Evolutionary conservation across 768 basidiomycete species (phyloP).

Genomic region (Boletus reticuloceps): DNA sequence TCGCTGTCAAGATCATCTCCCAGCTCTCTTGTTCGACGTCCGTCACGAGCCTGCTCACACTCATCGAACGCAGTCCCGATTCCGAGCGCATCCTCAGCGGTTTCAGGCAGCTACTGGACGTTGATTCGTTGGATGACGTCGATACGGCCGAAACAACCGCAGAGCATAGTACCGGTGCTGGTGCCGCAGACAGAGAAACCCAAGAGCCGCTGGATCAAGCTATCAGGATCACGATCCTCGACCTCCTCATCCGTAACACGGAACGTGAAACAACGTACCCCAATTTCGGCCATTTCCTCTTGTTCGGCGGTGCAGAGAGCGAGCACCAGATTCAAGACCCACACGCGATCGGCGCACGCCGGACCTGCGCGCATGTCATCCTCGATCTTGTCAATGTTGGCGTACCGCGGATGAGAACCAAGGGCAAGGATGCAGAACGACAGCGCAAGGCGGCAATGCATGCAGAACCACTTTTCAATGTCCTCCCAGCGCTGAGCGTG

Average conservation of each 20-base stretch:
- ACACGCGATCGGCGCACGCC: slow-evolving; percentile 63
- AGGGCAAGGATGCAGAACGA: slow-evolving; percentile 38
- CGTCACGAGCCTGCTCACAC: slow-evolving; percentile 70
- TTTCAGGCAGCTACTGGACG: slow-evolving; percentile 63
- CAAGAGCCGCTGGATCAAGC: slow-evolving; percentile 59
- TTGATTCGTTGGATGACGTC: slow-evolving; percentile 61
- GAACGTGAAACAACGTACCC: slow-evolving; percentile 60
- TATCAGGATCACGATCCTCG: slow-evolving; percentile 72
- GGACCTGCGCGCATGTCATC: slow-evolving; percentile 77
- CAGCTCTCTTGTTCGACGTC: slow-evolving; percentile 63
- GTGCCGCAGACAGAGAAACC: slow-evolving; percentile 53
- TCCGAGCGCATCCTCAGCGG: slow-evolving; percentile 84
- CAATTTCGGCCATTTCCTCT: slow-evolving; percentile 83
- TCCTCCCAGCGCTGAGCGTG: slow-evolving; percentile 78
- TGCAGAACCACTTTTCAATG: slow-evolving; percentile 54
- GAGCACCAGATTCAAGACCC: slow-evolving; percentile 76
- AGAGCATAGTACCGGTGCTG: slow-evolving; percentile 70
- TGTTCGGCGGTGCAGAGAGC: slow-evolving; percentile 64
- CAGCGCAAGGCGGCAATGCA: slow-evolving; percentile 27
- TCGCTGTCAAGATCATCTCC: slow-evolving; percentile 76
- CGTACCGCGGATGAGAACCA: slow-evolving; percentile 54
- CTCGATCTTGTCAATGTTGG: slow-evolving; percentile 75
- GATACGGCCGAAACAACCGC: slow-evolving; percentile 56
- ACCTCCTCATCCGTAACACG: slow-evolving; percentile 79
- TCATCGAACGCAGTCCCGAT: slow-evolving; percentile 78